These are phyloP conservation scores for Meripilus lineatus DNA, from an alignment of 1,284 basidiomycete species.

Conservation along the genomic window DNA sequence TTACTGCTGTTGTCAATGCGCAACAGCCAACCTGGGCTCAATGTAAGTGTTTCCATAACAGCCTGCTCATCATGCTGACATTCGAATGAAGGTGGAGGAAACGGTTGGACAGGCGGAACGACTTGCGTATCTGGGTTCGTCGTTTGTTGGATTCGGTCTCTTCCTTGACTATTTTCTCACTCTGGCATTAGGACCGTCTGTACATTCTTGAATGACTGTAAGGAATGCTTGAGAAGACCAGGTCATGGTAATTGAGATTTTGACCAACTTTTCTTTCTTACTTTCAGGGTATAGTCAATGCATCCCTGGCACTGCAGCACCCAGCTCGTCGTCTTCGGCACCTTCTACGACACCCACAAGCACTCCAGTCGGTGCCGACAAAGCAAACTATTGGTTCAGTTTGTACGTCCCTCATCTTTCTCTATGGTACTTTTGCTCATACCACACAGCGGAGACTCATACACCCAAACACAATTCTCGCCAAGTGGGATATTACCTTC, in stretches of 20 bases:
- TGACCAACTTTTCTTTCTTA: background rate
- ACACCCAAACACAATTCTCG: conserved; percentile 50
- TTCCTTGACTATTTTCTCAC: background rate
- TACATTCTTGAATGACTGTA: conserved; percentile 34
- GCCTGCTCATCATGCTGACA: background rate
- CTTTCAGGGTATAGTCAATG: conserved; percentile 43
- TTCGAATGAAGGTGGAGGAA: conserved; percentile 31
- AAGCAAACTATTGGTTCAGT: conserved; percentile 45
- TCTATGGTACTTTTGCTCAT: background rate
- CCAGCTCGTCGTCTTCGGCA: conserved; percentile 19
- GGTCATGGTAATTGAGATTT: background rate
- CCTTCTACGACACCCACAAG: conserved; percentile 16
- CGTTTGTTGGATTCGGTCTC: conserved; percentile 8
- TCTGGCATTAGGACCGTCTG: conserved; percentile 28
- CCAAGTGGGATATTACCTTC: conserved; percentile 36
- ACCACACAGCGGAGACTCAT: conserved; percentile 48
- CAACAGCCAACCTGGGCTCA: conserved; percentile 22
- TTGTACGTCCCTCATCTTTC: conserved; percentile 30
- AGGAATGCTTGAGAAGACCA: conserved; percentile 9
- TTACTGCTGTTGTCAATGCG: no score
- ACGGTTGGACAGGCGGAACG: conserved; percentile 36
- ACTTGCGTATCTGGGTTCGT: conserved; percentile 36
- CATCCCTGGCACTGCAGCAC: conserved; percentile 28
- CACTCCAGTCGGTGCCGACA: conserved; percentile 14
- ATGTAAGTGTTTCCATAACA: conserved; percentile 13